Evolutionary conservation across 768 basidiomycete genomes (phyloP).

Genomic region (Dendrothele bispora): DNA sequence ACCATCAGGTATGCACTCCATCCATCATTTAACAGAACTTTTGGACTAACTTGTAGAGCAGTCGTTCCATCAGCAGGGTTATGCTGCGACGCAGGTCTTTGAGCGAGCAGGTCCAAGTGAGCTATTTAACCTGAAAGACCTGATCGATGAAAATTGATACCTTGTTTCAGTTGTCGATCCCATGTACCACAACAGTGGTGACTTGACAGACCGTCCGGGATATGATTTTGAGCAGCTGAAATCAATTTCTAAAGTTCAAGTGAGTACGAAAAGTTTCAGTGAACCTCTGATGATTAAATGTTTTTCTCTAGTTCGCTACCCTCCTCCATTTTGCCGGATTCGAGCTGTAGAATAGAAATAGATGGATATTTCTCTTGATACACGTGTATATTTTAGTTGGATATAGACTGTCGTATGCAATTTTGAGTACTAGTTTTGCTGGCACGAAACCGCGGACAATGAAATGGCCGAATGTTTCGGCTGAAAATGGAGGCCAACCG

Average conservation of each 20-base stretch:
- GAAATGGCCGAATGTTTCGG: too few species aligned
- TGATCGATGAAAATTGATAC: too few species aligned
- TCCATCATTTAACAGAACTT: not conserved
- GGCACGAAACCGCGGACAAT: not conserved
- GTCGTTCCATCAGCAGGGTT: conserved; percentile 83
- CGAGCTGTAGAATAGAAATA: conserved; percentile 29
- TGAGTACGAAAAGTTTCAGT: conserved; percentile 48
- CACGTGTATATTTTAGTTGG: not conserved
- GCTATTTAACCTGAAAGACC: conserved; percentile 17
- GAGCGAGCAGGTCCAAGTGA: conserved; percentile 78
- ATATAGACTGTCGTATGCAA: not conserved
- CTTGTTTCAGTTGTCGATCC: conserved; percentile 69
- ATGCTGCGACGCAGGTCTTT: conserved; percentile 84
- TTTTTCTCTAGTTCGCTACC: conserved; percentile 56
- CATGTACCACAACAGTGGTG: conserved; percentile 87
- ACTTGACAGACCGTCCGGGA: conserved; percentile 74
- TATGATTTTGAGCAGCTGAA: conserved; percentile 83
- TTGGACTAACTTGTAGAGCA: conserved; percentile 23
- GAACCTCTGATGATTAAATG: not conserved
- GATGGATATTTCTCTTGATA: not conserved
- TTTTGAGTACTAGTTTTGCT: not conserved
- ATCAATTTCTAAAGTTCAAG: conserved; percentile 88
- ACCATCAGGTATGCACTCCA: conserved; percentile 64
- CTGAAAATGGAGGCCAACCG: too few species aligned
- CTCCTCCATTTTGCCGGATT: conserved; percentile 70